A percentile compares a stretch with the other conserved stretches of the same genome.
Conservation (phyloP, 495 filamentous ascomycete genomes). For the Rhypophila decipiens region DNA sequence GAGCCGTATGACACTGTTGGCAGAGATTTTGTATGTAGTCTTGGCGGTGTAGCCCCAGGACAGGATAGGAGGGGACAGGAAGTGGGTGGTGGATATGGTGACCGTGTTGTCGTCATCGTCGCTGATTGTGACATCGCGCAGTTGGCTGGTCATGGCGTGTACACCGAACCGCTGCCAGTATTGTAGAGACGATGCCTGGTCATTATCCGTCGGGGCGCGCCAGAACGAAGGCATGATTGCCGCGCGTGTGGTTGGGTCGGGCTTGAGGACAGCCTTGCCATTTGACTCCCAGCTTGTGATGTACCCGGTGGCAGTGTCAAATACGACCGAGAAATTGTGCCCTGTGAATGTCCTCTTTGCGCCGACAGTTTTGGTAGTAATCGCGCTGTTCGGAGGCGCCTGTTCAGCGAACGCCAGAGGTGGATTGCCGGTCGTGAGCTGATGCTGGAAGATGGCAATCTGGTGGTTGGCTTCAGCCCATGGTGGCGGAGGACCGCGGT, state of each 20-base stretch:
- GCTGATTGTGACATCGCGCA: slow-evolving; percentile 31
- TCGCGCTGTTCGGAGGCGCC: neutral
- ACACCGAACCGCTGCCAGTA: slow-evolving; percentile 34
- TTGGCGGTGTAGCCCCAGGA: slow-evolving; percentile 49
- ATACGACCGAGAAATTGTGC: slow-evolving; percentile 23
- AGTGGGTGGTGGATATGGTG: slow-evolving; percentile 30
- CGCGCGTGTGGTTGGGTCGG: slow-evolving; percentile 34
- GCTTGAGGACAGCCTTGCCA: slow-evolving; percentile 16
- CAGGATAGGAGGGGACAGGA: slow-evolving; percentile 44
- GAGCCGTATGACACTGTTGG: slow-evolving; percentile 37
- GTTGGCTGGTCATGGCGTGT: slow-evolving; percentile 32
- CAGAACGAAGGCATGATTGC: slow-evolving; percentile 32
- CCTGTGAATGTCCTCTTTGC: slow-evolving; percentile 5
- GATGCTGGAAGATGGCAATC: slow-evolving; percentile 22
- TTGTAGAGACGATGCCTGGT: slow-evolving; percentile 34
- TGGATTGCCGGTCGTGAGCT: slow-evolving; percentile 1
- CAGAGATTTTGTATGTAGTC: slow-evolving; percentile 41
- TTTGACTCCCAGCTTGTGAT: slow-evolving; percentile 29
- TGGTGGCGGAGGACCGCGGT: slow-evolving; percentile 3
- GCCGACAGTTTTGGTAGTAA: neutral
- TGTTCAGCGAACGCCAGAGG: neutral
- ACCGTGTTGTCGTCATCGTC: slow-evolving; percentile 24
- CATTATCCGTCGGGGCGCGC: slow-evolving; percentile 54
- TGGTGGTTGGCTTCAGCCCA: slow-evolving; percentile 23
- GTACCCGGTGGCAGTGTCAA: slow-evolving; percentile 33